A percentile compares a stretch with the other conserved stretches of the same genome.
Evolutionary conservation across 176 grass and related monocot species (phyloP).

Genomic region (Luzula sylvatica): DNA sequence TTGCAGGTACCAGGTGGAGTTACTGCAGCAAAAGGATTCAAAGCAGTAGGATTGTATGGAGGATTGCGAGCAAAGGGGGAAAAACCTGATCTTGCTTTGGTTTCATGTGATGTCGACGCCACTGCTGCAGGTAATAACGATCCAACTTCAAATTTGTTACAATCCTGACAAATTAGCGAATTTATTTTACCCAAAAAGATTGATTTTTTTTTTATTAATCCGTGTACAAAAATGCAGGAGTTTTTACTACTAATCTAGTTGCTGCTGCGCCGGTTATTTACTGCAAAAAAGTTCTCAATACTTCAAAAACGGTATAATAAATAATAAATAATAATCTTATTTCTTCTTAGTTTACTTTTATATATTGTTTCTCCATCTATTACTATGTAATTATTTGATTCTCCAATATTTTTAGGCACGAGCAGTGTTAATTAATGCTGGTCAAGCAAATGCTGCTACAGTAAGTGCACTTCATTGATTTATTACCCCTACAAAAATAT

Average conservation of each 20-base stretch:
- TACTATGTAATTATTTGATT: not conserved
- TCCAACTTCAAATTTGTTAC: not conserved
- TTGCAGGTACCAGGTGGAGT: constrained; percentile 75
- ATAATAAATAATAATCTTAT: no score
- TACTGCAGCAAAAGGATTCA: constrained; percentile 73
- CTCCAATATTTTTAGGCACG: constrained; percentile 38
- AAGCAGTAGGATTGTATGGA: constrained; percentile 72
- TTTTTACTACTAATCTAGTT: constrained; percentile 89
- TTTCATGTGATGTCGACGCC: constrained; percentile 79
- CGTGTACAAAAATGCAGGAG: constrained; percentile 33
- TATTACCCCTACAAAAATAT: no score
- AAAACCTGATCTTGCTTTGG: constrained; percentile 84
- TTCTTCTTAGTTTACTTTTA: no score
- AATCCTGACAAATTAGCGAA: not conserved
- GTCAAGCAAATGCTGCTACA: constrained; percentile 97
- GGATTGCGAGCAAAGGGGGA: constrained; percentile 73
- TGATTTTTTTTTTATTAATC: not conserved
- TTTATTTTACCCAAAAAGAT: no score
- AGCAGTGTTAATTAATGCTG: constrained; percentile 87
- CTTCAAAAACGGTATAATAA: constrained; percentile 52
- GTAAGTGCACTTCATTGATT: constrained; percentile 45
- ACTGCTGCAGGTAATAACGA: constrained; percentile 40
- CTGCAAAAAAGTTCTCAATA: constrained; percentile 49
- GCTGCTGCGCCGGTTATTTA: constrained; percentile 88
- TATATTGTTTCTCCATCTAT: no score